phyloP scores from a whole-genome alignment of 2,329 filamentous ascomycete species.

The Diplodia mutila region DNA sequence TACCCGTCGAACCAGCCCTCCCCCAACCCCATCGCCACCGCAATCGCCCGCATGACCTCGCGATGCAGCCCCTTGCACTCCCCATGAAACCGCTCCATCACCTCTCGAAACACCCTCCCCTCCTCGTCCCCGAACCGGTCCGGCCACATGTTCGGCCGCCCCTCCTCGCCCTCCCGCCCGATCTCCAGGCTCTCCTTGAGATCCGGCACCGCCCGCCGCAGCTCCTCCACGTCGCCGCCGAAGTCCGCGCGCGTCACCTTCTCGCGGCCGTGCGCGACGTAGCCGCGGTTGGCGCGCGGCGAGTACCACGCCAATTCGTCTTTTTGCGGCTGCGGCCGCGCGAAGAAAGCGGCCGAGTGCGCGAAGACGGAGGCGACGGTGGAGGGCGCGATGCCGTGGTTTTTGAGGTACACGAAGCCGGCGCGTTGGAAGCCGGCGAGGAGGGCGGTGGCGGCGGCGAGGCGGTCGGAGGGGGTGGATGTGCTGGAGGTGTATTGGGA shows the following conservation, averaged over 20 bases:
- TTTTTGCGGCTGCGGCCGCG: conserved; percentile 42
- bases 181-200: conserved; percentile 66
- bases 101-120: conserved; percentile 66
- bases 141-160: conserved; percentile 79
- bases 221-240: conserved; percentile 39
- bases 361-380: conserved; percentile 66
- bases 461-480: conserved; percentile 60
- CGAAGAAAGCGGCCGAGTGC: conserved; percentile 44
- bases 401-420: conserved; percentile 86
- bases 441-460: conserved; percentile 70
- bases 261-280: conserved; percentile 50
- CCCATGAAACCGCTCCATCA: conserved; percentile 76
- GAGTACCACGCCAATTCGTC: conserved; percentile 47
- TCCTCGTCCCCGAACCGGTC: conserved; percentile 55
- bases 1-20: conserved; percentile 76
- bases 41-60: conserved; percentile 82
- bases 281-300: conserved; percentile 54
- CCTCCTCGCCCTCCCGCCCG: conserved; percentile 62
- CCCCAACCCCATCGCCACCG: conserved; percentile 75
- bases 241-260: conserved; percentile 45
- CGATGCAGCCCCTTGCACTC: conserved; percentile 74
- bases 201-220: conserved; percentile 44
- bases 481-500: conserved; percentile 69
- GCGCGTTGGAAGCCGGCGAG: conserved; percentile 80
- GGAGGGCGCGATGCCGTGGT: conserved; percentile 69